A percentile compares a stretch with the other conserved stretches of the same genome.
Evolutionary conservation across 345 rosid species (phyloP).

Genomic region (Trapa incisa): DNA sequence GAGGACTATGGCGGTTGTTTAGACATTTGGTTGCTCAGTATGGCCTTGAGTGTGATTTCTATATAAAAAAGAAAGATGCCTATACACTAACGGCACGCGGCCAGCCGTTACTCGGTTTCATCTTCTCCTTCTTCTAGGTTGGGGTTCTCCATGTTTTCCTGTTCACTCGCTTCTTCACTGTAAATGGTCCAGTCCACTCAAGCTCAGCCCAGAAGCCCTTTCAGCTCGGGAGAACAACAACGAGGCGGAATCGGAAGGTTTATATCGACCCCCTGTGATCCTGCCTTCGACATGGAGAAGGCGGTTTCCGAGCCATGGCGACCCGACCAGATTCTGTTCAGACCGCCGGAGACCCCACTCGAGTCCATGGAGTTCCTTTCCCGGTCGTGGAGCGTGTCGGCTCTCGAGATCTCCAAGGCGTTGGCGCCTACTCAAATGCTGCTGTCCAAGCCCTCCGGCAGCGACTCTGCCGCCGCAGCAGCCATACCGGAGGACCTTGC

Average conservation of each 20-base stretch:
- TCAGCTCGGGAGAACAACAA: neutral
- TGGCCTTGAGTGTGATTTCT: too few species aligned
- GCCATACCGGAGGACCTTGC: conserved; percentile 53
- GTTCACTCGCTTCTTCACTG: neutral
- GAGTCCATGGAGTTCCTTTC: conserved; percentile 97
- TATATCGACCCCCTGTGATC: neutral
- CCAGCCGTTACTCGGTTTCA: neutral
- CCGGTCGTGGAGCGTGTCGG: conserved; percentile 93
- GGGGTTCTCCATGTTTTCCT: neutral
- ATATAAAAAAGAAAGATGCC: neutral
- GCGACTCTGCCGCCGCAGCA: neutral
- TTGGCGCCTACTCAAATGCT: conserved; percentile 41
- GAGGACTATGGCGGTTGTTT: neutral
- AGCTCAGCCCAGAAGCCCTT: neutral
- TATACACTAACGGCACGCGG: neutral
- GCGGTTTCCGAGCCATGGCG: conserved; percentile 46
- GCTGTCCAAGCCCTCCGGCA: conserved; percentile 29
- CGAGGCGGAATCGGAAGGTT: neutral
- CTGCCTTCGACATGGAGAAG: conserved; percentile 32
- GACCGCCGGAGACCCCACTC: conserved; percentile 78
- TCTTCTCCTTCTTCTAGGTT: neutral
- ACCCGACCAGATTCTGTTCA: conserved; percentile 39
- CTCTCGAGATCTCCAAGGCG: conserved; percentile 68
- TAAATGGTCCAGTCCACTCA: neutral
- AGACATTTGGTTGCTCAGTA: too few species aligned